Evolutionary conservation across 441 rosid species (phyloP).

Genomic region (Arabidopsis lyrata): DNA sequence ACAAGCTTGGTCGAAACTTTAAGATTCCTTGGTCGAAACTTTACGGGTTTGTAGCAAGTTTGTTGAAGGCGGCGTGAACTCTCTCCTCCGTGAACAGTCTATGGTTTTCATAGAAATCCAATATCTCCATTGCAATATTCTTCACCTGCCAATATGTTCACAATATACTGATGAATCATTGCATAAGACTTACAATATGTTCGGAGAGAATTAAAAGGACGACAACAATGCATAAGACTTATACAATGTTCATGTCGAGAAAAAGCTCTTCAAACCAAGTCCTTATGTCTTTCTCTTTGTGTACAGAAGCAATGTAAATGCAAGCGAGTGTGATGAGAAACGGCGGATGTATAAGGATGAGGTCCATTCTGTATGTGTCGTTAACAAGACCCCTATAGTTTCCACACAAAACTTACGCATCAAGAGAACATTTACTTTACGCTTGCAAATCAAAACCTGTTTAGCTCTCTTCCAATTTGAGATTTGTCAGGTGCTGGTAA

Average conservation of each 20-base stretch:
- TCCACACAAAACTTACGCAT: slow-evolving; percentile 32
- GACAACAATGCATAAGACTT: slow-evolving; percentile 43
- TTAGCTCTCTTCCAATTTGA: too few relatives aligned
- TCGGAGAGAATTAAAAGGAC: not conserved
- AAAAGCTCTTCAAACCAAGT: slow-evolving; percentile 98
- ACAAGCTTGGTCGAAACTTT: slow-evolving; percentile 33
- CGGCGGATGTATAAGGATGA: slow-evolving; percentile 87
- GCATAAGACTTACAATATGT: too few relatives aligned
- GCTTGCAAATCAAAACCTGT: too few relatives aligned
- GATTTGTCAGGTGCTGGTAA: too few relatives aligned
- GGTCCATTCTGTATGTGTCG: slow-evolving; percentile 96
- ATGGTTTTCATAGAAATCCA: slow-evolving; percentile 85
- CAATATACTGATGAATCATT: not conserved
- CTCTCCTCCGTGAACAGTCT: slow-evolving; percentile 68
- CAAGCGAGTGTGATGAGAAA: slow-evolving; percentile 89
- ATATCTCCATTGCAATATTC: slow-evolving; percentile 85
- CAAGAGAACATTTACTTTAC: slow-evolving; percentile 11
- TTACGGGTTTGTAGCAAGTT: slow-evolving; percentile 64
- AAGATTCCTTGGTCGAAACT: too few relatives aligned
- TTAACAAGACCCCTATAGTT: slow-evolving; percentile 88
- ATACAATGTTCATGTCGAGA: slow-evolving; percentile 95
- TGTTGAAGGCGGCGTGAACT: slow-evolving; percentile 60
- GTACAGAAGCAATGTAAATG: slow-evolving; percentile 80
- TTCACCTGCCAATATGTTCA: slow-evolving; percentile 67
- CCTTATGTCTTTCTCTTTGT: slow-evolving; percentile 76